Base-by-base conservation (phyloP, 805 yeast species). In the Diddensiella transvaalensis region DNA sequence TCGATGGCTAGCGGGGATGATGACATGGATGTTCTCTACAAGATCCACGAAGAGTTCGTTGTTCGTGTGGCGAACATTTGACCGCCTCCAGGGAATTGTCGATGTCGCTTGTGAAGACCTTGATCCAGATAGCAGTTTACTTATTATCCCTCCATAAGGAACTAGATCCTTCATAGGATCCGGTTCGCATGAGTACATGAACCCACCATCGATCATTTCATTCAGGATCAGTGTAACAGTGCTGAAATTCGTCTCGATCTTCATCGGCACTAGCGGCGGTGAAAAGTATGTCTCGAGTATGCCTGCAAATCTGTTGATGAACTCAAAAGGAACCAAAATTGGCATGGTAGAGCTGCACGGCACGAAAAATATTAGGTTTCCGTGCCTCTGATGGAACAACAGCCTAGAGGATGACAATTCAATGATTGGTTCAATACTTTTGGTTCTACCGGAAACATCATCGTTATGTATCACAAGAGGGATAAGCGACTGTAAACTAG, bases 1-100 rank as follows among this genome's bases (percentile, higher is more conserved):
- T 22, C 30, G 36, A 17, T 17, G 32, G 21, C 42, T 29, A 5
- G 77, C 66, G 21, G 73, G 70, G 19, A 82, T 64, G 0, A 84
- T 73, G 32, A 83, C 75, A 53, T 75, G 76, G 19, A 86, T 64
- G 0, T 74, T 69, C 63, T 91, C 99, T 2, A 74, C 72, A 3
- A 93, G 63, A 65, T 93, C 98, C 5, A 91, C 84, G 62, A 82
- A 88, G 65, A 91, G 73, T 65, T 91, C 98, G 64, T 91, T 88
- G 55, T 82, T 82, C 2, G 87, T 75, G 62, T 87, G 80, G 55
- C 75, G 77, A n/a, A 85, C 83, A 53, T 80, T 77, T 3, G 82
- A 62, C 41, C 78, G 72, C 58, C 98, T 76, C 98, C 98, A 91
- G 1, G 96, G 96, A 5, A 70, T 68, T 22, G 61, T 60, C 11